Conservation (phyloP, 306 rosid species). For the Trifolium repens region DNA sequence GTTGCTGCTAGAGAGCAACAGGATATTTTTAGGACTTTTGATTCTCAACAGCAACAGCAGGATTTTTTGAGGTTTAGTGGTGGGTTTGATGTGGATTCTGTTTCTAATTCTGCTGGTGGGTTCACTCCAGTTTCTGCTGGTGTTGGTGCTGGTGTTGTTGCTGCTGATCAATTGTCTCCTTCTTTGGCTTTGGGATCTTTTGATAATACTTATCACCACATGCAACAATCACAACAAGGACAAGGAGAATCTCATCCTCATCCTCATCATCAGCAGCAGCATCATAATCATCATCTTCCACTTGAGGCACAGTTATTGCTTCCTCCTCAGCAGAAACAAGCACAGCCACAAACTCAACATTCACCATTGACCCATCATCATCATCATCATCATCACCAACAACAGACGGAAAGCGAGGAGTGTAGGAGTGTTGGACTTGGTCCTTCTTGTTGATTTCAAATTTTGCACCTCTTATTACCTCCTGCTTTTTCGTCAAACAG, state of each 20-base stretch:
- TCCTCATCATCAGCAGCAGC: slow-evolving; percentile 43
- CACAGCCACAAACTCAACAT: slow-evolving; percentile 50
- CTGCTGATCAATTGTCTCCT: slow-evolving; percentile 53
- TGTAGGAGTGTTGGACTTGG: slow-evolving; percentile 72
- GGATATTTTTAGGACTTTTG: slow-evolving; percentile 61
- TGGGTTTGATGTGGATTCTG: slow-evolving; percentile 67
- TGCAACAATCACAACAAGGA: slow-evolving; percentile 55
- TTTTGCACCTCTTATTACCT: slow-evolving; percentile 41
- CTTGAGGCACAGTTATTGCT: slow-evolving; percentile 72
- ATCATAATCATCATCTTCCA: slow-evolving; percentile 45
- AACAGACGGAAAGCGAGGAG: slow-evolving; percentile 60
- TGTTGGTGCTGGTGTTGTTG: not conserved
- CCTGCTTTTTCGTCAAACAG: slow-evolving; percentile 42
- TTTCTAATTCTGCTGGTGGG: slow-evolving; percentile 49
- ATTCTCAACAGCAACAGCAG: slow-evolving; percentile 53
- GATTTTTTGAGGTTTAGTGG: slow-evolving; percentile 61
- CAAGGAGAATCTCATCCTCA: slow-evolving; percentile 44
- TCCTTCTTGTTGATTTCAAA: slow-evolving; percentile 60
- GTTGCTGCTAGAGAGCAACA: slow-evolving; percentile 73
- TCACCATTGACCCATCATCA: slow-evolving; percentile 44
- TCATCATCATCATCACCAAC: slow-evolving; percentile 32
- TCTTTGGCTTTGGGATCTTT: slow-evolving; percentile 75
- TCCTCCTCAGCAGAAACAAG: slow-evolving; percentile 59
- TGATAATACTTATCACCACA: slow-evolving; percentile 60
- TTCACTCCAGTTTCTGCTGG: slow-evolving; percentile 39